Base-by-base conservation (phyloP, 2,329 filamentous ascomycete genomes). In the Aspergillus sp. region DNA sequence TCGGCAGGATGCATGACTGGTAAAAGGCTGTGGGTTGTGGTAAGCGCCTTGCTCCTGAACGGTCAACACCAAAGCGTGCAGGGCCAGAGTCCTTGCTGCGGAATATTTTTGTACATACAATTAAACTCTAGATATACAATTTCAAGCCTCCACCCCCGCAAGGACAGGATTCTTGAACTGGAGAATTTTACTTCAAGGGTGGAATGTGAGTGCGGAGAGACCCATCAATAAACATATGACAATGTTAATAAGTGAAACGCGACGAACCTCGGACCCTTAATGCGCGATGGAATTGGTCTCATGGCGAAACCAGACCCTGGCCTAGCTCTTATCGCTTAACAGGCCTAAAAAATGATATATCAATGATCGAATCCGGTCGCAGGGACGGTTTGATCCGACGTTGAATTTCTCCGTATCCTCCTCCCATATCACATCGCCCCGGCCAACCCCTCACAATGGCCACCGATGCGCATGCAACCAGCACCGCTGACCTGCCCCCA, bases 401-500 rank as follows among this genome's bases (percentile, higher is more conserved):
- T 38, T 13, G 24, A 34, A 30, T 30, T 30, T 30, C 26, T 30
- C 26, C 22, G 5, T 18, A 11, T 43, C 43, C 43, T 41, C 34
- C 22, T 17, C 20, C 41, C 30, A 36, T 41, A 38, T 42, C 34
- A 48, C 45, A 30, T 26, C 12, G 11, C 36, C 34, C 9, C 6
- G n/a, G 15, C 17, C 24, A 32, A 32, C 41, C 39, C 17, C 30
- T 47, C 51, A 54, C 12, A 7, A 61, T 61, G 59, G 53, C 22
- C 38, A 53, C 51, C 43, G 54, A 54, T 49, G 39, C 30, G 38
- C 58, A 57, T 18, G 20, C 55, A 38, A 52, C 38, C n/a, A 24
- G 26, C 18, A 30, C 26, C 15, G 41, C 51, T 4, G 61, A 62
- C 26, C 41, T 62, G 18, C 52, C 63, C 20, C 56, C 63, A 43